phyloP scores from a whole-genome alignment of 2,329 filamentous ascomycete genomes.

The Aureobasidium musti region DNA sequence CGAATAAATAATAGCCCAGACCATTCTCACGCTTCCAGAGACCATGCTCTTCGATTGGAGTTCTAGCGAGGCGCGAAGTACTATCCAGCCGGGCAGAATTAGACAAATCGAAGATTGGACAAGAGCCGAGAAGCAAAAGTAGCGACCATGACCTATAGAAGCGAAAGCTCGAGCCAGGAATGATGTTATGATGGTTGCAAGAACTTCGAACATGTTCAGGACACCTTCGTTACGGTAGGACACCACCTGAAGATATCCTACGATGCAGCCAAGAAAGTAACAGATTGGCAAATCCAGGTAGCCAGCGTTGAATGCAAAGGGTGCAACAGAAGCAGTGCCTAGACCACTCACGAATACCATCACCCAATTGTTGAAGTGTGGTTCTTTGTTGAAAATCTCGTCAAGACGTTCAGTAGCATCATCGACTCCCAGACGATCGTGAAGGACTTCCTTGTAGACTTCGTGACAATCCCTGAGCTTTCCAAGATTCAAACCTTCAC shows the following conservation, averaged over 20 bases:
- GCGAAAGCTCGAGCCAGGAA: conserved; percentile 54
- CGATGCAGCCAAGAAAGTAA: conserved; percentile 72
- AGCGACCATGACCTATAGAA: conserved; percentile 47
- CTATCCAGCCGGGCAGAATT: conserved; percentile 54
- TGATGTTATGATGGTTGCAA: conserved; percentile 52
- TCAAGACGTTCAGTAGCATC: conserved; percentile 66
- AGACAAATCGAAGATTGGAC: conserved; percentile 54
- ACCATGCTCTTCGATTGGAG: conserved; percentile 53
- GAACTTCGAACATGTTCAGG: conserved; percentile 55
- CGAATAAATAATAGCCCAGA: conserved; percentile 57
- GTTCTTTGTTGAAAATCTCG: conserved; percentile 59
- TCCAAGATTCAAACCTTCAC: conserved; percentile 71
- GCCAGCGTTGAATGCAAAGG: conserved; percentile 76
- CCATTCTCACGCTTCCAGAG: conserved; percentile 55
- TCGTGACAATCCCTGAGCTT: conserved; percentile 73
- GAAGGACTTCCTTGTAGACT: conserved; percentile 80
- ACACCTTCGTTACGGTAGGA: conserved; percentile 74
- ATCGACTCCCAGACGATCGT: conserved; percentile 71
- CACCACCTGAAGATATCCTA: conserved; percentile 72
- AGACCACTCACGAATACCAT: conserved; percentile 70
- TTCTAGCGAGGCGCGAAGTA: conserved; percentile 54
- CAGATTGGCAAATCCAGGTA: conserved; percentile 76
- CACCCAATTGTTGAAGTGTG: conserved; percentile 54
- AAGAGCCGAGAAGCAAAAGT: conserved; percentile 56
- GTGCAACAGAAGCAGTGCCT: conserved; percentile 73